Percentiles rank a stretch among this genome's conserved stretches.
phyloP scores from a whole-genome alignment of 495 filamentous ascomycete species.

The Daldinia bambusicola region DNA sequence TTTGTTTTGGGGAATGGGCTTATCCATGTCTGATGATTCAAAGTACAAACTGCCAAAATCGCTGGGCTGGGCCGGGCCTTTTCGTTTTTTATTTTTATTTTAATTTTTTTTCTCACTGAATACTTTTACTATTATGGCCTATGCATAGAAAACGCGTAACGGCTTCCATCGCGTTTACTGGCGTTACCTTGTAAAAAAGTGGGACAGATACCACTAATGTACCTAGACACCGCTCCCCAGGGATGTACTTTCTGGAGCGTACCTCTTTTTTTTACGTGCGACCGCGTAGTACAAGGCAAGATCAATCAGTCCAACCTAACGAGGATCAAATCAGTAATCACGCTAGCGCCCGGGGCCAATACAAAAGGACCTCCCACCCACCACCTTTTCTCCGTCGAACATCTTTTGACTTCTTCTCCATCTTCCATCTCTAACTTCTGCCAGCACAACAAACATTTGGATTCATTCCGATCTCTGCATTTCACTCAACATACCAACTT shows the following conservation, averaged over 20 bases:
- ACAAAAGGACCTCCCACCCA: slow-evolving; percentile 62
- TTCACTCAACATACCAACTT: slow-evolving; percentile 45
- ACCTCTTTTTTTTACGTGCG: slow-evolving; percentile 31
- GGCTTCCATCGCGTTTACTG: slow-evolving; percentile 35
- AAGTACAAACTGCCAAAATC: slow-evolving; percentile 4
- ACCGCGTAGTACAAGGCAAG: slow-evolving; percentile 39
- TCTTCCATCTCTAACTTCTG: slow-evolving; percentile 52
- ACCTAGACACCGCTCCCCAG: slow-evolving; percentile 20
- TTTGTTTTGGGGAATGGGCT: slow-evolving; percentile 25
- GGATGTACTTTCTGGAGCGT: slow-evolving; percentile 15
- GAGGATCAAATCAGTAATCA: slow-evolving; percentile 59
- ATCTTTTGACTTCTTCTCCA: slow-evolving; percentile 56
- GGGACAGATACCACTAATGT: slow-evolving; percentile 16
- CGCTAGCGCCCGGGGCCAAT: slow-evolving; percentile 59
- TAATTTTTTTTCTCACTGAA: too few relatives aligned
- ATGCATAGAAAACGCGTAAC: slow-evolving; percentile 38
- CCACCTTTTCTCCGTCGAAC: slow-evolving; percentile 57
- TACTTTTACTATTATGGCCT: slow-evolving; percentile 17
- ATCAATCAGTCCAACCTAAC: slow-evolving; percentile 55
- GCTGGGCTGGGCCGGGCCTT: slow-evolving; percentile 10
- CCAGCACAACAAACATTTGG: slow-evolving; percentile 40
- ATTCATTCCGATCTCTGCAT: slow-evolving; percentile 42
- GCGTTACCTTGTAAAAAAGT: slow-evolving; percentile 19
- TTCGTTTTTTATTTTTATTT: background rate
- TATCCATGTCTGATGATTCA: slow-evolving; percentile 16